Conservation (phyloP, 2,329 filamentous ascomycete genomes). For the Colletotrichum sp. region DNA sequence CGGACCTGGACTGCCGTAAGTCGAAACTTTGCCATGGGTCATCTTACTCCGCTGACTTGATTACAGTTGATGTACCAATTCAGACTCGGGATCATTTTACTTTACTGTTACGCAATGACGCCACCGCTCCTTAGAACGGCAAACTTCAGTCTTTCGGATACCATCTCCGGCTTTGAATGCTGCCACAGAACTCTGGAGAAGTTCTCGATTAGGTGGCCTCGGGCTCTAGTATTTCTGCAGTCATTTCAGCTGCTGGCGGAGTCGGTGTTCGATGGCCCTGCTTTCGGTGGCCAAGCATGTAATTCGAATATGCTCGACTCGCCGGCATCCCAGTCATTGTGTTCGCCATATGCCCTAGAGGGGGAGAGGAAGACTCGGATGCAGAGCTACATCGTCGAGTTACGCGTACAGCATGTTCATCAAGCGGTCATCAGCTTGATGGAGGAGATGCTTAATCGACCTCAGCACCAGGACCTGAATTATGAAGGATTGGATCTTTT, state of each 20-base stretch:
- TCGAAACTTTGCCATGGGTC: accelerated
- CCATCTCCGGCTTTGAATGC: background rate
- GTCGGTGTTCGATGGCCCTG: background rate
- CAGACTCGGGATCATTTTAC: background rate
- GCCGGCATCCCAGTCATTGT: background rate
- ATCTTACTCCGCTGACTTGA: background rate
- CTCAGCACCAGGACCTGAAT: background rate
- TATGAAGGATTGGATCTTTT: background rate
- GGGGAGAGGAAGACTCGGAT: background rate
- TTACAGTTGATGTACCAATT: background rate
- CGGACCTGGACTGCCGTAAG: background rate
- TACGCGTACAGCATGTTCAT: background rate
- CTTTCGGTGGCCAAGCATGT: background rate
- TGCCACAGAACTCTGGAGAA: background rate
- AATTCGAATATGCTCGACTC: background rate
- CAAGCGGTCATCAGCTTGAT: background rate
- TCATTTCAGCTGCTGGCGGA: background rate
- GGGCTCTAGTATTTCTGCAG: background rate
- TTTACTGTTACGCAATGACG: background rate
- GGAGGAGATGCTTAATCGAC: background rate
- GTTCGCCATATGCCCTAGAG: background rate
- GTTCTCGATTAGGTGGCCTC: background rate
- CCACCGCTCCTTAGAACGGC: background rate
- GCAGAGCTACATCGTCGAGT: background rate
- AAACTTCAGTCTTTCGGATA: background rate